Percentiles rank a stretch among this genome's conserved stretches.
Conservation (phyloP, 345 rosid species). For the Cardamine chenopodiifolia region DNA sequence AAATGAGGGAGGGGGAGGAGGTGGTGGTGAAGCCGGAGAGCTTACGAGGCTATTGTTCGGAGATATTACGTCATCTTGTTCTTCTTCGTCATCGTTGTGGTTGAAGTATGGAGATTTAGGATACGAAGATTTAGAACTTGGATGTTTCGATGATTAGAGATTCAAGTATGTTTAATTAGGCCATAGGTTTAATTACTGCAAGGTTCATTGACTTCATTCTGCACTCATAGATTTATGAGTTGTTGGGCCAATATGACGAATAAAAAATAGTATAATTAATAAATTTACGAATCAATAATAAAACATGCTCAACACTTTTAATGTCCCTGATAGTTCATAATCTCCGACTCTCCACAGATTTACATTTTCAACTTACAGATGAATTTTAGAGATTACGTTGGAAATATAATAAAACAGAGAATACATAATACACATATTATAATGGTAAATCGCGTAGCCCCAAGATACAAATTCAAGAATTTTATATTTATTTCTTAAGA, state of each 20-base stretch:
- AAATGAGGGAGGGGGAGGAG: slow-evolving; percentile 21
- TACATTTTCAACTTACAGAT: neutral
- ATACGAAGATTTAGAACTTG: slow-evolving; percentile 50
- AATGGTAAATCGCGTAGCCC: neutral
- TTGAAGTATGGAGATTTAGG: slow-evolving; percentile 46
- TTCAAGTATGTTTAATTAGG: neutral
- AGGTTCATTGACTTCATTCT: slow-evolving; percentile 26
- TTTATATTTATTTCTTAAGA: neutral
- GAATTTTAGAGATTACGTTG: neutral
- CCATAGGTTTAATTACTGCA: neutral
- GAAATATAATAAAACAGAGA: neutral
- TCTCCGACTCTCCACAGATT: slow-evolving; percentile 1
- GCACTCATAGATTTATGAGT: neutral
- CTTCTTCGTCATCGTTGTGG: slow-evolving; percentile 51
- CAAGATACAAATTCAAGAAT: slow-evolving; percentile 1
- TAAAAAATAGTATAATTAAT: neutral
- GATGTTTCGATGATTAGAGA: slow-evolving; percentile 46
- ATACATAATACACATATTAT: neutral
- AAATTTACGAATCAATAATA: slow-evolving; percentile 5
- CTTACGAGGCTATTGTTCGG: slow-evolving; percentile 50
- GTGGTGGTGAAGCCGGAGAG: slow-evolving; percentile 31
- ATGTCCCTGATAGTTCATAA: neutral
- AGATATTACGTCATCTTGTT: slow-evolving; percentile 31
- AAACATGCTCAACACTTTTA: neutral
- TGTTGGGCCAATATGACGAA: slow-evolving; percentile 16